Conservation (phyloP, 495 filamentous ascomycete genomes). For the Podospora conica region DNA sequence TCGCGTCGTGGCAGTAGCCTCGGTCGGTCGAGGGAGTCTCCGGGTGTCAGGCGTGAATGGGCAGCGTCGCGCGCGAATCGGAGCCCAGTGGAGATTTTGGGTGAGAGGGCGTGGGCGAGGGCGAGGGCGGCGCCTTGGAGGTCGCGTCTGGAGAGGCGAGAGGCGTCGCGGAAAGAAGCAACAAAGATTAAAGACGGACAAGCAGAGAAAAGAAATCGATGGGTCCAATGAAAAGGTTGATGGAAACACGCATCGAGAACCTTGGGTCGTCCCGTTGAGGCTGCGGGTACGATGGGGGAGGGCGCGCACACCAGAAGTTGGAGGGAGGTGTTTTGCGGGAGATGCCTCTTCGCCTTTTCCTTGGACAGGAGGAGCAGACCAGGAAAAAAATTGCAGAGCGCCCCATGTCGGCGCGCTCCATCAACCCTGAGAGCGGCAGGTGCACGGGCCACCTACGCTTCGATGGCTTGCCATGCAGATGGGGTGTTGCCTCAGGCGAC, state of each 20-base stretch:
- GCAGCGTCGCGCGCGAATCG: conserved; percentile 8
- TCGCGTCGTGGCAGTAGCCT: conserved; percentile 7
- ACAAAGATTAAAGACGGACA: conserved; percentile 1
- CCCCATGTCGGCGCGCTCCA: conserved; percentile 15
- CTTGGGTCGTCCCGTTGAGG: conserved; percentile 10
- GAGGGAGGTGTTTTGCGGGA: conserved; percentile 15
- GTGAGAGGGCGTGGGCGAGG: too few relatives aligned
- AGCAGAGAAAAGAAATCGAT: conserved; percentile 7
- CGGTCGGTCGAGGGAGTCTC: background rate
- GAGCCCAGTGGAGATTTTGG: background rate
- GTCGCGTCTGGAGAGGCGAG: background rate
- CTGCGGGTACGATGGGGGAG: conserved; percentile 15
- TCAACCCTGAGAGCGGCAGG: background rate
- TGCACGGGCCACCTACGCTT: conserved; percentile 4
- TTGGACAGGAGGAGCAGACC: conserved; percentile 13
- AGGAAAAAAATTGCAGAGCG: conserved; percentile 14
- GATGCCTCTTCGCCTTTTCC: conserved; percentile 9
- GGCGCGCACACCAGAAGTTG: conserved; percentile 6
- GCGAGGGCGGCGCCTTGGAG: background rate
- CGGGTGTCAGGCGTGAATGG: conserved; percentile 8
- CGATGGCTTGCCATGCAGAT: conserved; percentile 6
- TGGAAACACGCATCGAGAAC: conserved; percentile 17
- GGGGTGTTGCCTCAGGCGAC: conserved; percentile 12
- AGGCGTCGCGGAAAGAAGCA: background rate
- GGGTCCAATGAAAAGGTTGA: conserved; percentile 12